A percentile compares a stretch with the other conserved stretches of the same genome.
Conservation (phyloP, 1,284 basidiomycete genomes). For the Leccinum solheimii region DNA sequence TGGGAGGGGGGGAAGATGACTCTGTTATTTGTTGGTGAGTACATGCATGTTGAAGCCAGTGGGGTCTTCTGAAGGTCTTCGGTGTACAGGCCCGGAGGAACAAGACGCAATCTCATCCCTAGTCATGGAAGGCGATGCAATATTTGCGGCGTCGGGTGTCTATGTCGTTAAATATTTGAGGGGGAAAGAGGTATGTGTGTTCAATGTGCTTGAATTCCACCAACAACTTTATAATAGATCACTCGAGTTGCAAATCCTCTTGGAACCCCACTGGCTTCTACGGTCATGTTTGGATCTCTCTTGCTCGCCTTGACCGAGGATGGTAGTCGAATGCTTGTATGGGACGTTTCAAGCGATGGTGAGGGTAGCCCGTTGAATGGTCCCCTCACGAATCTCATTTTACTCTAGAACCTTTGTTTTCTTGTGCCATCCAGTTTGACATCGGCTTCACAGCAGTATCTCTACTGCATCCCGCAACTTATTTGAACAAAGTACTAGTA, state of each 20-base stretch:
- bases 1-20: constrained; percentile 97
- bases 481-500: constrained; percentile 94
- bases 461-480: constrained; percentile 93
- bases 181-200: constrained; percentile 73
- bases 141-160: constrained; percentile 79
- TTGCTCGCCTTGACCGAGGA: constrained; percentile 79
- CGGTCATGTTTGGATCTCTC: constrained; percentile 79
- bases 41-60: neutral
- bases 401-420: constrained; percentile 30
- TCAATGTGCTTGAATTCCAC: constrained; percentile 2
- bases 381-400: constrained; percentile 10
- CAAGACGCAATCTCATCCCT: constrained; percentile 74
- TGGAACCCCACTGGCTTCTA: constrained; percentile 55
- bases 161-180: constrained; percentile 79
- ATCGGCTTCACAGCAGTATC: constrained; percentile 80
- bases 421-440: constrained; percentile 67
- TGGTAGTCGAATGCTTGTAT: constrained; percentile 79
- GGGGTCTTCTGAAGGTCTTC: constrained; percentile 1
- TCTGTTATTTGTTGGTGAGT: constrained; percentile 88
- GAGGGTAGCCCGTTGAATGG: neutral
- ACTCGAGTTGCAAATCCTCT: constrained; percentile 62
- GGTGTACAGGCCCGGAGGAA: constrained; percentile 71
- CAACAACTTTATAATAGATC: constrained; percentile 36
- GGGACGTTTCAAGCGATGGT: constrained; percentile 63
- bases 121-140: constrained; percentile 81